Conservation (phyloP, 176 grass and related monocot species). For the Eragrostis curvula region DNA sequence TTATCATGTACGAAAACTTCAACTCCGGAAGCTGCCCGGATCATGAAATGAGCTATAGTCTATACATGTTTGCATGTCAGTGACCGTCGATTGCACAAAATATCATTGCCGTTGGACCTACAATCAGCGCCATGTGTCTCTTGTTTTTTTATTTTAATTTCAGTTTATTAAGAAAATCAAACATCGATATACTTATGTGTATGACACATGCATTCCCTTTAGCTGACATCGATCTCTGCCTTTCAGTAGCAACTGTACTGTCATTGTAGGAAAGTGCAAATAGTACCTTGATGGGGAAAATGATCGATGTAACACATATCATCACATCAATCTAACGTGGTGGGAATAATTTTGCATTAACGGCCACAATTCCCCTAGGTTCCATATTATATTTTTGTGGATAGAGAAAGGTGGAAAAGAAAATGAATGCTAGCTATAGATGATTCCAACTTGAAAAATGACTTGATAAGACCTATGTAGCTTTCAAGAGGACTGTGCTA, state of each 20-base stretch:
- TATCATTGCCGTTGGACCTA: background rate
- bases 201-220: background rate
- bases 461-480: constrained; percentile 43
- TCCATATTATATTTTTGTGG: constrained; percentile 31
- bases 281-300: constrained; percentile 1
- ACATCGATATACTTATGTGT: background rate
- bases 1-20: background rate
- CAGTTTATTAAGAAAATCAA: background rate
- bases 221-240: background rate
- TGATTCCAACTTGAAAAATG: constrained; percentile 43
- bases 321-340: constrained; percentile 27
- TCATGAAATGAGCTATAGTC: background rate
- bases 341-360: constrained; percentile 1
- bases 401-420: constrained; percentile 25
- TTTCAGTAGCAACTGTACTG: background rate
- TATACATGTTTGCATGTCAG: background rate
- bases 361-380: background rate
- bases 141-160: background rate
- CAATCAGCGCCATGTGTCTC: background rate
- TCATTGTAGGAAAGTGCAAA: constrained; percentile 3
- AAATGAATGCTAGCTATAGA: constrained; percentile 29
- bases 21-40: background rate
- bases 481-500: constrained; percentile 55
- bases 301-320: constrained; percentile 9
- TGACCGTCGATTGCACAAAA: background rate